Evolutionary conservation across 1,284 basidiomycete genomes (phyloP).

Genomic region (Moesziomyces sp.): DNA sequence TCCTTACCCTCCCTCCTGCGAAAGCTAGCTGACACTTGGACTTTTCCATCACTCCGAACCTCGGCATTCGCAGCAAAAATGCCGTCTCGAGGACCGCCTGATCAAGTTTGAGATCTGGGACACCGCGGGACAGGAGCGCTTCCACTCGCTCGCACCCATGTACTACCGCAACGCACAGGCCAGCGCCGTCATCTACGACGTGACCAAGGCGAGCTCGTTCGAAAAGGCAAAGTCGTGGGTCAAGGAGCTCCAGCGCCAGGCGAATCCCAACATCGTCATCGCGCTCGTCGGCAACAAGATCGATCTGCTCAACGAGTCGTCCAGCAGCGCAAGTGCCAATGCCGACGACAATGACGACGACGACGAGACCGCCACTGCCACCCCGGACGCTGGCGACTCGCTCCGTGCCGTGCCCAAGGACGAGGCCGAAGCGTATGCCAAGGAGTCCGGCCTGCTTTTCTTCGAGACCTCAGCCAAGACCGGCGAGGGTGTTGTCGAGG

Average conservation of each 20-base stretch:
- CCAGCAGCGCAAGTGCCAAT: slow-evolving; percentile 21
- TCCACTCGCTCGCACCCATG: slow-evolving; percentile 93
- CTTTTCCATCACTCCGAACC: not conserved
- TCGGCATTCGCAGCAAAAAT: slow-evolving; percentile 68
- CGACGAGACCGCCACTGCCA: slow-evolving; percentile 70
- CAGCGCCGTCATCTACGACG: slow-evolving; percentile 97
- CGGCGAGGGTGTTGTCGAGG: slow-evolving; percentile 92
- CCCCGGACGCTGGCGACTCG: slow-evolving; percentile 35
- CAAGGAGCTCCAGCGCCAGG: slow-evolving; percentile 97
- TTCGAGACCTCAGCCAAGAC: slow-evolving; percentile 99
- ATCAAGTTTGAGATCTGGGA: slow-evolving; percentile 97
- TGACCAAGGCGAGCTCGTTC: slow-evolving; percentile 87
- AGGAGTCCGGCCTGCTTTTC: slow-evolving; percentile 90
- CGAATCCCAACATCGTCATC: slow-evolving; percentile 98
- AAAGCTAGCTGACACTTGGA: not conserved
- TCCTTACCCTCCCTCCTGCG: not conserved
- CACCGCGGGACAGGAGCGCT: slow-evolving; percentile 92
- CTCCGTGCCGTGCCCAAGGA: slow-evolving; percentile 71
- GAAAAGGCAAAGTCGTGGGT: slow-evolving; percentile 99
- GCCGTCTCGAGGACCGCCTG: slow-evolving; percentile 76
- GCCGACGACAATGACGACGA: slow-evolving; percentile 48
- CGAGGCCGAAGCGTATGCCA: slow-evolving; percentile 95
- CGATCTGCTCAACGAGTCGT: slow-evolving; percentile 82
- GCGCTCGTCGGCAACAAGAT: slow-evolving; percentile 71
- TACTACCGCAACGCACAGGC: slow-evolving; percentile 99